Base-by-base conservation (phyloP, 2,329 filamentous ascomycete genomes). In the Botrytis aclada region DNA sequence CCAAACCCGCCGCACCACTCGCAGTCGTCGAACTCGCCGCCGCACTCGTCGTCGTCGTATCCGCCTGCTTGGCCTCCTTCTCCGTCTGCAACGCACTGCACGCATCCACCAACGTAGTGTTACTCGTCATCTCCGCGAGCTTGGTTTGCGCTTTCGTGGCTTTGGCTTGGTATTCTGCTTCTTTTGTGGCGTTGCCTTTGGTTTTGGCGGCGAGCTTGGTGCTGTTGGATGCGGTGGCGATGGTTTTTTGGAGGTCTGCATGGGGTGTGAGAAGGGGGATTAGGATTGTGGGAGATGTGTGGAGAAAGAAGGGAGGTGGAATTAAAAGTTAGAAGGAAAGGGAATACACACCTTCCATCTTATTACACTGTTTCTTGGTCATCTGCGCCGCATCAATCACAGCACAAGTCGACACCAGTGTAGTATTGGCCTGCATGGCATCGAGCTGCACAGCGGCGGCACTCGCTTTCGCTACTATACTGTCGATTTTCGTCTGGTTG, bases 401-500 rank as follows among this genome's bases (percentile, higher is more conserved):
- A 37, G 77, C 75, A 74, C 83, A 84, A 18, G 76, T 74, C n/a
- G 77, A 72, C 70, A 82, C 77, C 32, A 84, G 76, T 5, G 82
- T 84, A 20, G 80, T 69, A 77, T 84, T 84, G 71, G 77, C 73
- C 66, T 79, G 70, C 73, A 84, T 76, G 4, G 79, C 75, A 47
- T 77, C 73, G 69, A 83, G 80, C 72, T 77, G 75, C 29, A 79
- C 75, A 5, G 79, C 77, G 4, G 77, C 79, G 2, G 77, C 71
- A 32, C 81, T 77, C 1, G 81, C 82, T 77, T 83, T 82, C 70
- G 81, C 79, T 77, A 83, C 80, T 76, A 84, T 80, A 29, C 77
- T 77, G 16, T 79, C 80, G 16, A 81, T 80, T 74, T 80, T 79
- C 58, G 83, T 83, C 39, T 81, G 79, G 74, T 84, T 83, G 77